Base-by-base conservation (phyloP, 257 asterid genomes). In the Thymus quinquecostatus region DNA sequence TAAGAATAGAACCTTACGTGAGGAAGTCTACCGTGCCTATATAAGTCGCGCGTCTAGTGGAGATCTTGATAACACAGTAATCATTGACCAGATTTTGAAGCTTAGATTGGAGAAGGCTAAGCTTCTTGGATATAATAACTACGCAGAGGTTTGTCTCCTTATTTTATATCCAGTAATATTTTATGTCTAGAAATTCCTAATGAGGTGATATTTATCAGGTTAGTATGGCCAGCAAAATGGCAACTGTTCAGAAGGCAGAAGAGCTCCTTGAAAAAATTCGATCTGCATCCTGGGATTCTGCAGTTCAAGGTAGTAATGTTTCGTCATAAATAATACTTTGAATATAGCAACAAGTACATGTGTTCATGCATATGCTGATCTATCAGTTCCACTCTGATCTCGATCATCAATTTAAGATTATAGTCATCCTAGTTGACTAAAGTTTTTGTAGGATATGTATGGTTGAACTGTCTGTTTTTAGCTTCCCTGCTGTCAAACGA, bases 141-240 rank as follows among this genome's bases (percentile, higher is more conserved):
- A 89, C 75, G 99, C 97, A 29, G 96, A 92, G 97, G 99, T 95
- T 85, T 8, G 73, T 27, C 64, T 40, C 44, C 29, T 53, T 21
- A 41, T 47, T 69, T 74, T 21, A 21, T 21, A 21, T 33, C 10
- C 28, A 60, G 30, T 30, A 27, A 30, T 53, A 50, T 45, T 71
- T 64, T 73, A 0, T 38, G 41, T 21, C 45, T 48, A 45, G 49
- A 63, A 72, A 71, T 67, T 74, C 47, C 64, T 81, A 48, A 86
- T 54, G 33, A 49, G 66, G 71, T 77, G 60, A 54, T 50, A 63
- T n/a, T 81, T 77, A 43, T 61, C 82, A 95, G 99, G 91, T 95
- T 51, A 95, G 99, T 82, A 95, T 89, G 98, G 93, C 96, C 44
- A 82, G 86, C 76, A 94, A 94, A 85, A 94, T 94, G 99, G 99